Conservation (phyloP, 495 filamentous ascomycete genomes). For the Cryomyces antarcticus region DNA sequence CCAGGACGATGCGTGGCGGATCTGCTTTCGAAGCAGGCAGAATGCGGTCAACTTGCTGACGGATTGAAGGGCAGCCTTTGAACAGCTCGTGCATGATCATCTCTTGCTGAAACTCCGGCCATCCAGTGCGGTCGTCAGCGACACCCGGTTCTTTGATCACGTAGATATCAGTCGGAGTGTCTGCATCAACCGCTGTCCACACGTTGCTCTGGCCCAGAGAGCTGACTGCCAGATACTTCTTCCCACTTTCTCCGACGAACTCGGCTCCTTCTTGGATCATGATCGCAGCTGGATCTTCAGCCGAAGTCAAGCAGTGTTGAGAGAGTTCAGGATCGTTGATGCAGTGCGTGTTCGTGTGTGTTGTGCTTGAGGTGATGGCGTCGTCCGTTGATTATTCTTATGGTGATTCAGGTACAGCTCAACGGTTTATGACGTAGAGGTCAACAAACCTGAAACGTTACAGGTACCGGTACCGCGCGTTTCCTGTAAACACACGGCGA, state of each 20-base stretch:
- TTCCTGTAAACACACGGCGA: too few species aligned
- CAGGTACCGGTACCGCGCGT: too few species aligned
- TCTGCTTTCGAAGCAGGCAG: not conserved
- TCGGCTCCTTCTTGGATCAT: constrained; percentile 1
- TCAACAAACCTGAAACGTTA: too few species aligned
- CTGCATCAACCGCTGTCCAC: constrained; percentile 5
- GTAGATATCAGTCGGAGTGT: not conserved
- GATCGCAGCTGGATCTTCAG: too few species aligned
- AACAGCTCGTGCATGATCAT: constrained; percentile 8
- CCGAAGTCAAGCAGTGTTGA: too few species aligned
- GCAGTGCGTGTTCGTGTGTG: too few species aligned
- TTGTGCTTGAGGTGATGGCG: too few species aligned
- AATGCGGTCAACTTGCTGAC: constrained; percentile 4
- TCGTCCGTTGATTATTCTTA: too few species aligned
- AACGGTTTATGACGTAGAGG: too few species aligned
- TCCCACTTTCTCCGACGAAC: constrained; percentile 2
- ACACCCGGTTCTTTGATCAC: constrained; percentile 2
- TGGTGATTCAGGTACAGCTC: too few species aligned
- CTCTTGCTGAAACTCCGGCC: constrained; percentile 5
- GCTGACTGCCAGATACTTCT: constrained; percentile 4
- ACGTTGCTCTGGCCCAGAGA: constrained; percentile 4
- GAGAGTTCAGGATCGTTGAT: too few species aligned
- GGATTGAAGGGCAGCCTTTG: constrained; percentile 1
- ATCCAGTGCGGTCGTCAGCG: not conserved
- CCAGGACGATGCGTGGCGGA: constrained; percentile 4